Percentiles rank a stretch among this genome's conserved stretches.
Evolutionary conservation across 2,329 filamentous ascomycete species (phyloP).

Genomic region (Cadophora gregata): DNA sequence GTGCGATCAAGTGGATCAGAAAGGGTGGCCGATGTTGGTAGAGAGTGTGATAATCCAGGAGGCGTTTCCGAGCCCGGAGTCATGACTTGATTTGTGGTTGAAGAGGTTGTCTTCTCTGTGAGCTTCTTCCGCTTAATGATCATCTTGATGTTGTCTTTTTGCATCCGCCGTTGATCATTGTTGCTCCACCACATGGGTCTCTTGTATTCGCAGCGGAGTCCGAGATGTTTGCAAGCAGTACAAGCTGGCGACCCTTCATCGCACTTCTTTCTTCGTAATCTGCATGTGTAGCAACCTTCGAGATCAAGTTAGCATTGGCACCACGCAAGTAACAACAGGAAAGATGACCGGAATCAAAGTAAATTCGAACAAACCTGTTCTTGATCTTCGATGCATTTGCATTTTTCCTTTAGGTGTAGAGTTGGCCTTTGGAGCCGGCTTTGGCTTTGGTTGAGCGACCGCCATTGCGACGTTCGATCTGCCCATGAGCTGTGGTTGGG

Average conservation of each 20-base stretch:
- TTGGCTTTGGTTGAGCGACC: constrained; percentile 65
- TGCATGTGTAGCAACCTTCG: constrained; percentile 70
- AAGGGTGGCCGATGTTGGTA: constrained; percentile 81
- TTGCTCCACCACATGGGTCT: constrained; percentile 97
- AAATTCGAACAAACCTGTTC: constrained; percentile 75
- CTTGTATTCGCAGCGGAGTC: constrained; percentile 93
- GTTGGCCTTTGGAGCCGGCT: constrained; percentile 60
- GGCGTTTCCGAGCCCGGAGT: constrained; percentile 64
- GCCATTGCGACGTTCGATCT: constrained; percentile 57
- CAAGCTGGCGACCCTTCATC: constrained; percentile 68
- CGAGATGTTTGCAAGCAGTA: constrained; percentile 72
- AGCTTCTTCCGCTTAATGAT: constrained; percentile 98
- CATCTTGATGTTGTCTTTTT: constrained; percentile 96
- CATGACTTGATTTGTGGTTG: constrained; percentile 55
- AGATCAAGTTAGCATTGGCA: constrained; percentile 54
- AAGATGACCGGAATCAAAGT: constrained; percentile 36
- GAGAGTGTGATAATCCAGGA: constrained; percentile 79
- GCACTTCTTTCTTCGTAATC: constrained; percentile 72
- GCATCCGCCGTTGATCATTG: constrained; percentile 79
- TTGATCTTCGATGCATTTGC: constrained; percentile 92
- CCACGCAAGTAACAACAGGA: constrained; percentile 57
- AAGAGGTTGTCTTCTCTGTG: constrained; percentile 75
- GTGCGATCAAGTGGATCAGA: constrained; percentile 76
- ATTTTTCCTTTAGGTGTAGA: constrained; percentile 69
- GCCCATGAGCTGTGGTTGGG: constrained; percentile 55